Evolutionary conservation across 2,329 filamentous ascomycete species (phyloP).

Genomic region (Nothopassalora personata): DNA sequence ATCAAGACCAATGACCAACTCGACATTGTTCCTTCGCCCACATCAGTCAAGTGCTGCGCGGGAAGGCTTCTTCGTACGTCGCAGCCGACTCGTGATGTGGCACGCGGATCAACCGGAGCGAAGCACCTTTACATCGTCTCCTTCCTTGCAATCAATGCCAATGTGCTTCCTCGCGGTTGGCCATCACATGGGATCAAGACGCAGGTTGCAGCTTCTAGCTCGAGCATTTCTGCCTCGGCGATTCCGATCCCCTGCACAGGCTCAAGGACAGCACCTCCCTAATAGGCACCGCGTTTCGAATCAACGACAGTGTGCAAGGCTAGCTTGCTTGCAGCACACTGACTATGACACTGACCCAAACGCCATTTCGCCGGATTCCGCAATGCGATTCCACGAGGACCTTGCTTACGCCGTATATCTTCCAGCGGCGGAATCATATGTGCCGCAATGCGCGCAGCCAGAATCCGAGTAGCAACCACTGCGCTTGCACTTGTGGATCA

Average conservation of each 20-base stretch:
- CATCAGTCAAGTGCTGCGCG: background rate
- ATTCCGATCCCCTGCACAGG: background rate
- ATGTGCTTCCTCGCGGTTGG: background rate
- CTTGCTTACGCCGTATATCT: conserved; percentile 6
- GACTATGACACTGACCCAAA: background rate
- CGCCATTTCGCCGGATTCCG: background rate
- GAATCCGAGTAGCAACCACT: conserved; percentile 4
- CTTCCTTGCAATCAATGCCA: background rate
- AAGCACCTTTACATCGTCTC: background rate
- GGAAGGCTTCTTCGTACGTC: background rate
- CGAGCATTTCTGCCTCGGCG: background rate
- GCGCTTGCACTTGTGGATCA: background rate
- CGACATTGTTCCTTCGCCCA: background rate
- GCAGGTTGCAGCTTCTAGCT: background rate
- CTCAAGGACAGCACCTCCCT: background rate
- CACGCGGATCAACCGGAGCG: background rate
- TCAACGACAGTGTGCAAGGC: conserved; percentile 1
- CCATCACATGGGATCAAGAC: background rate
- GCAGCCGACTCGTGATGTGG: background rate
- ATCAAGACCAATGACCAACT: no score
- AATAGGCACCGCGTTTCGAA: background rate
- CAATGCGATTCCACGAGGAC: conserved; percentile 1
- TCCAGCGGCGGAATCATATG: background rate
- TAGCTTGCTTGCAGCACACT: background rate
- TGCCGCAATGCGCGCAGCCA: background rate